Percentiles rank a stretch among this genome's conserved stretches.
Evolutionary conservation across 371 early-diverging fungal species (phyloP).

Genomic region (Mortierella sp.): DNA sequence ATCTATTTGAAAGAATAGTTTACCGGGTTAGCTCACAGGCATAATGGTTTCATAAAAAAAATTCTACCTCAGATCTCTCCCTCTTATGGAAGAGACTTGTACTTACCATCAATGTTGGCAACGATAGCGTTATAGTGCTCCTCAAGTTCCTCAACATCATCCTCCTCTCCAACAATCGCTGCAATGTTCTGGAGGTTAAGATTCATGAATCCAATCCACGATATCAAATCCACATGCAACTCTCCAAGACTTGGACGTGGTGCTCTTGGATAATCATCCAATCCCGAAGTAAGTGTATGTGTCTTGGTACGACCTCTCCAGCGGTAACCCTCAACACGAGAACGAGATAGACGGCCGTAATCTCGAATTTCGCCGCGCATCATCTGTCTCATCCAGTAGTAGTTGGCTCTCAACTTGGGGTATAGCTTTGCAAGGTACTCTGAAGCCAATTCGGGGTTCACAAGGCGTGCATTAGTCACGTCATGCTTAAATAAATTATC

Average conservation of each 20-base stretch:
- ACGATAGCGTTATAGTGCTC: slow-evolving; percentile 67
- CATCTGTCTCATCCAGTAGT: slow-evolving; percentile 85
- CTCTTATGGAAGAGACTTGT: not conserved
- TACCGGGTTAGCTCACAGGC: too few species aligned
- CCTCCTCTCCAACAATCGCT: slow-evolving; percentile 64
- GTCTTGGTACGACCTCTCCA: slow-evolving; percentile 92
- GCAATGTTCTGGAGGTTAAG: slow-evolving; percentile 80
- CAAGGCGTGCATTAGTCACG: slow-evolving; percentile 64
- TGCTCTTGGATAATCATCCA: slow-evolving; percentile 97
- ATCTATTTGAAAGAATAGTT: slow-evolving; percentile 47
- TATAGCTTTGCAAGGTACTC: slow-evolving; percentile 75
- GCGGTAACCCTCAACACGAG: slow-evolving; percentile 78
- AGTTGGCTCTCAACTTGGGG: slow-evolving; percentile 77
- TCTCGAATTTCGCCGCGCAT: slow-evolving; percentile 79
- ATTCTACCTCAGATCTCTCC: too few species aligned
- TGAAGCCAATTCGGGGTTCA: slow-evolving; percentile 62
- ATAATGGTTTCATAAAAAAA: too few species aligned
- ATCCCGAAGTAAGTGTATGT: slow-evolving; percentile 93
- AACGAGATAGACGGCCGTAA: slow-evolving; percentile 66
- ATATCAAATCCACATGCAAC: slow-evolving; percentile 90
- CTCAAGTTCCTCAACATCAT: slow-evolving; percentile 64
- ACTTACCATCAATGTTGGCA: slow-evolving; percentile 62
- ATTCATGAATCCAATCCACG: slow-evolving; percentile 91
- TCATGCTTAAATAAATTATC: slow-evolving; percentile 47
- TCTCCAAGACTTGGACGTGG: slow-evolving; percentile 81